Percentiles rank a stretch among this genome's conserved stretches.
phyloP scores from a whole-genome alignment of 1,284 basidiomycete genomes.

The Boletellus deceptivus region DNA sequence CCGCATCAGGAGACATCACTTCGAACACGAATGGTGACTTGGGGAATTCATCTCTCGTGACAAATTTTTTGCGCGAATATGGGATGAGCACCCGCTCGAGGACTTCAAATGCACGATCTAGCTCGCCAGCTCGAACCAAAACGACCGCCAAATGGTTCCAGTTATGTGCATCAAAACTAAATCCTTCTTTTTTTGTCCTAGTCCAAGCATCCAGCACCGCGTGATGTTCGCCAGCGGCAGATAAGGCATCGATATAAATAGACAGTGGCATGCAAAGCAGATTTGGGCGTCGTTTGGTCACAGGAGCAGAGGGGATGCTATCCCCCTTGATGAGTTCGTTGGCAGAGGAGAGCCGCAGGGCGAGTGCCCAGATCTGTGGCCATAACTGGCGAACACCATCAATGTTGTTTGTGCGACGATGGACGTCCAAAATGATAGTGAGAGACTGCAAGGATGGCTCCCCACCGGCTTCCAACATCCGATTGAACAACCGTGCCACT shows the following conservation, averaged over 20 bases:
- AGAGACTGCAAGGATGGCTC: slow-evolving; percentile 60
- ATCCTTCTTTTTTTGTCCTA: slow-evolving; percentile 61
- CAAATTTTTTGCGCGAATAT: slow-evolving; percentile 42
- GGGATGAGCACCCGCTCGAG: slow-evolving; percentile 79
- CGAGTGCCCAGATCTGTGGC: slow-evolving; percentile 65
- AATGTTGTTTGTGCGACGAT: slow-evolving; percentile 62
- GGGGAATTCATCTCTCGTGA: slow-evolving; percentile 38
- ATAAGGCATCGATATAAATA: slow-evolving; percentile 79
- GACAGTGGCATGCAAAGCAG: slow-evolving; percentile 80
- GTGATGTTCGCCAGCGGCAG: slow-evolving; percentile 58
- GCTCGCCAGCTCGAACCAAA: slow-evolving; percentile 76
- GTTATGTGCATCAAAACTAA: slow-evolving; percentile 86
- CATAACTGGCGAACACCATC: slow-evolving; percentile 64
- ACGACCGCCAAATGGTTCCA: slow-evolving; percentile 87
- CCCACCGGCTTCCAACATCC: slow-evolving; percentile 55
- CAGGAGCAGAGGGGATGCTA: slow-evolving; percentile 8
- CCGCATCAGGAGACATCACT: slow-evolving; percentile 15
- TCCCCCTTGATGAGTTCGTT: slow-evolving; percentile 34
- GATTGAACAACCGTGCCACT: slow-evolving; percentile 58
- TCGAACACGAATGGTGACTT: slow-evolving; percentile 48
- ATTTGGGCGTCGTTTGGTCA: slow-evolving; percentile 43
- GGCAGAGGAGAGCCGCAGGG: slow-evolving; percentile 40
- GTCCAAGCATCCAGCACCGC: slow-evolving; percentile 74
- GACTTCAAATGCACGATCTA: slow-evolving; percentile 80
- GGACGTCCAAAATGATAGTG: slow-evolving; percentile 72